A percentile compares a stretch with the other conserved stretches of the same genome.
Evolutionary conservation across 805 yeast genomes (phyloP).

Genomic region (Vanderwaltozyma tropicalis): DNA sequence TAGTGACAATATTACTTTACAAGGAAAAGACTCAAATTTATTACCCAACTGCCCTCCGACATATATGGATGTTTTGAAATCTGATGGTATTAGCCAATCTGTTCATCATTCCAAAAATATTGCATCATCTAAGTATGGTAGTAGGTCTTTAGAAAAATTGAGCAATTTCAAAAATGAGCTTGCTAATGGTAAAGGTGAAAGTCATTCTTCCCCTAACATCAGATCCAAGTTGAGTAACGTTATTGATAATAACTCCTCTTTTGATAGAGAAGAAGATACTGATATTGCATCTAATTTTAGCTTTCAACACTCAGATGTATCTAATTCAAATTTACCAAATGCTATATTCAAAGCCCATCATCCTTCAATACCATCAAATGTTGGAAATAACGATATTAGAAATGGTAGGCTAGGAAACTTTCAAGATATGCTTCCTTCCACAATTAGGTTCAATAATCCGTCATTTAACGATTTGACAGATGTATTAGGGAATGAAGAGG

Average conservation of each 20-base stretch:
- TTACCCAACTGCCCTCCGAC: conserved; percentile 29
- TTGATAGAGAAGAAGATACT: background rate
- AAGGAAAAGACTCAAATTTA: background rate
- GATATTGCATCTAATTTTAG: conserved; percentile 14
- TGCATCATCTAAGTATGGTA: too few species aligned
- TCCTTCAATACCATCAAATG: background rate
- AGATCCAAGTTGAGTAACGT: conserved; percentile 4
- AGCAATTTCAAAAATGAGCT: background rate
- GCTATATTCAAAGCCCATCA: background rate
- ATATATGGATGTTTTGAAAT: conserved; percentile 23
- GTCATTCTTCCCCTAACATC: background rate
- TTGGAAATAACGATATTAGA: background rate
- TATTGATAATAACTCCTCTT: conserved; percentile 4
- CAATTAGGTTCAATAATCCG: conserved; percentile 17
- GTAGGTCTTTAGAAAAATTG: background rate
- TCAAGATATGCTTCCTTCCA: conserved; percentile 22
- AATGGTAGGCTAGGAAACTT: conserved; percentile 9
- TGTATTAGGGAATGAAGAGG: conserved; percentile 8
- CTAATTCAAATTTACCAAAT: conserved; percentile 24
- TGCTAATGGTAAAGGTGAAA: background rate
- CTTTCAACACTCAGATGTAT: conserved; percentile 2
- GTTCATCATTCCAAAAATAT: background rate
- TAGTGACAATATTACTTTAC: background rate
- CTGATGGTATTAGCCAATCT: conserved; percentile 5
- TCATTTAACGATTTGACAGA: conserved; percentile 20